Evolutionary conservation across 352 stramenopile genomes (phyloP).

Genomic region (Pythium aristosporum): DNA sequence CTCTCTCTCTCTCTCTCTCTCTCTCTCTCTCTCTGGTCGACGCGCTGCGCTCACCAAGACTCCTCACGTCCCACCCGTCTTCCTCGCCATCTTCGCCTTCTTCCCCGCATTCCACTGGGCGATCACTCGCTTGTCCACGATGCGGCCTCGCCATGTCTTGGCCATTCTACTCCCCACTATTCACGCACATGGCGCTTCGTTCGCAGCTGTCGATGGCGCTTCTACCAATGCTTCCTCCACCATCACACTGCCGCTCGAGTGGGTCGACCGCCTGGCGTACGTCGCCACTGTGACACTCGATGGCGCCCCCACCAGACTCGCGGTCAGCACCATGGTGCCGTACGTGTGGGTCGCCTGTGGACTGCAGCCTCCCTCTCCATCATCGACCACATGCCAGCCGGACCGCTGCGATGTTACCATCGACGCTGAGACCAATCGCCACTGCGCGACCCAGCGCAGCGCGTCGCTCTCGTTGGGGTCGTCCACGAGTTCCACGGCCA

Average conservation of each 20-base stretch:
- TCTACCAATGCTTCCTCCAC: background rate
- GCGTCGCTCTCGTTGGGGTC: background rate
- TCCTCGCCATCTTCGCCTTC: background rate
- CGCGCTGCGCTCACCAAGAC: too few relatives aligned
- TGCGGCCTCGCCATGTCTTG: background rate
- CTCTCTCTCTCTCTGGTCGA: too few relatives aligned
- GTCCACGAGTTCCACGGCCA: background rate
- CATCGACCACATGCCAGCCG: background rate
- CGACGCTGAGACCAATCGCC: background rate
- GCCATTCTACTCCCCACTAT: too few relatives aligned
- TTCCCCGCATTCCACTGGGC: background rate
- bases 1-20: too few relatives aligned
- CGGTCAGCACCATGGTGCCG: slow-evolving; percentile 5
- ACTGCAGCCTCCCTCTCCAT: background rate
- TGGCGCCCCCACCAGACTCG: background rate
- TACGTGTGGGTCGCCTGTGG: slow-evolving; percentile 9
- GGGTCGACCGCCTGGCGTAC: slow-evolving; percentile 16
- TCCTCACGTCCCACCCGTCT: too few relatives aligned
- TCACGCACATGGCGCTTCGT: background rate
- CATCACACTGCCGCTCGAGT: slow-evolving; percentile 5
- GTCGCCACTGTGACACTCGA: slow-evolving; percentile 10
- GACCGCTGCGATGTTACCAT: background rate
- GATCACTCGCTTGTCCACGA: background rate
- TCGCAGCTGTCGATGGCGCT: background rate
- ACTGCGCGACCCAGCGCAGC: background rate